Conservation (phyloP, 1,284 basidiomycete genomes). For the Ganoderma boninense region DNA sequence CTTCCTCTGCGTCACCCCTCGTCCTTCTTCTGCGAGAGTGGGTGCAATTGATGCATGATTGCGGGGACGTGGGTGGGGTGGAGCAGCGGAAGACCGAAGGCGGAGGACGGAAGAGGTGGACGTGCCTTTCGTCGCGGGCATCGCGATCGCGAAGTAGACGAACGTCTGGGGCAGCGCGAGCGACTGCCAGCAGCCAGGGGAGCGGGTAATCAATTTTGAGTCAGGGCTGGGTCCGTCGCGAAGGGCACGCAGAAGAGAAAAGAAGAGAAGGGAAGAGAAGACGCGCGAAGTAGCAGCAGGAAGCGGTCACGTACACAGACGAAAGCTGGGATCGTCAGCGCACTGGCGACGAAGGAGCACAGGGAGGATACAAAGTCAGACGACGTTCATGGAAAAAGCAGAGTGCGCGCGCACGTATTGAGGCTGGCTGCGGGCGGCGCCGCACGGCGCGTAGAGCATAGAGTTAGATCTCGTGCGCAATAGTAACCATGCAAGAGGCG, state of each 20-base stretch:
- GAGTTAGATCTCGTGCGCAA: background rate
- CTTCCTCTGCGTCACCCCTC: no score
- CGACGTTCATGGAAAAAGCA: background rate
- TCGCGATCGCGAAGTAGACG: constrained; percentile 8
- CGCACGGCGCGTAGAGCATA: background rate
- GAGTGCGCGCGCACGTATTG: background rate
- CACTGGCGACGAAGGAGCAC: background rate
- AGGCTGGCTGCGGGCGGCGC: background rate
- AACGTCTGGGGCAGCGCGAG: constrained; percentile 1
- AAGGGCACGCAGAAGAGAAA: background rate
- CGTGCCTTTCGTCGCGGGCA: constrained; percentile 8
- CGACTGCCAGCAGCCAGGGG: background rate
- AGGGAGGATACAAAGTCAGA: background rate
- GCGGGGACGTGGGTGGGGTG: no score
- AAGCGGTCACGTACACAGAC: background rate
- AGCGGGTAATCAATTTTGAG: no score
- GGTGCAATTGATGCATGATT: background rate
- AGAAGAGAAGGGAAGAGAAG: no score
- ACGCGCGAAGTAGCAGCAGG: background rate
- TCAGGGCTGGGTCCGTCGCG: background rate
- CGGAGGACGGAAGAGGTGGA: no score
- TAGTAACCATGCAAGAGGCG: background rate
- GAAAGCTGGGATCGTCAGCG: constrained; percentile 1
- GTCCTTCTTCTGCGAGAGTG: background rate
- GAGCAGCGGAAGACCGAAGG: background rate